A percentile compares a stretch with the other conserved stretches of the same genome.
These are phyloP conservation scores for Apiotrichum gamsii DNA, from an alignment of 1,284 basidiomycete genomes.

Conservation along the genomic window DNA sequence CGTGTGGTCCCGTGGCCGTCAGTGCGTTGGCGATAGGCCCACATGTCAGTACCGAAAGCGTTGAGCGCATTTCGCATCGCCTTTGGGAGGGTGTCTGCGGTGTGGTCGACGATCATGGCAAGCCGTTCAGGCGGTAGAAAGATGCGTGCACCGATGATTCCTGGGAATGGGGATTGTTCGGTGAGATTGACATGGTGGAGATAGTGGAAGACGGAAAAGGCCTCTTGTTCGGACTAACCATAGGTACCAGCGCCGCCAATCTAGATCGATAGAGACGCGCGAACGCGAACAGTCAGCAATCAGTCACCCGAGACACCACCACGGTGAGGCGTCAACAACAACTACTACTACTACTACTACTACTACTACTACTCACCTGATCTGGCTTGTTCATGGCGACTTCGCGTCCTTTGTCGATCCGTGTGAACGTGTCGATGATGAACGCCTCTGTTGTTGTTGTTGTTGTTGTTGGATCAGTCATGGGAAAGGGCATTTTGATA, in stretches of 20 bases:
- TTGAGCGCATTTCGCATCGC: conserved; percentile 23
- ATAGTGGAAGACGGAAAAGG: no score
- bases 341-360: no score
- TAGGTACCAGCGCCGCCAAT: conserved; percentile 45
- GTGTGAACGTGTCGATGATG: conserved; percentile 43
- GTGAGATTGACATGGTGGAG: conserved; percentile 5
- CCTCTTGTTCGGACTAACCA: no score
- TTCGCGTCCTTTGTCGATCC: conserved; percentile 32
- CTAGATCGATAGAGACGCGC: conserved; percentile 12
- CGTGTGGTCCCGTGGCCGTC: conserved; percentile 35
- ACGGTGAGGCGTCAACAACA: no score
- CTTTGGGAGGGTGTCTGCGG: conserved; percentile 23
- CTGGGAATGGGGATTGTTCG: conserved; percentile 11
- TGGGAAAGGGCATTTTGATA: no score
- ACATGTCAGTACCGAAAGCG: conserved; percentile 37
- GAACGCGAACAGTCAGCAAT: no score
- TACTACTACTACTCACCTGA: conserved; percentile 30
- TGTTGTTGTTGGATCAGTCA: no score
- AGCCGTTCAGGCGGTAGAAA: conserved; percentile 33
- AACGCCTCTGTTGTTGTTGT: conserved; percentile 40
- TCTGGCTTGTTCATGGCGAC: conserved; percentile 27
- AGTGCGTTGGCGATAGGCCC: conserved; percentile 24
- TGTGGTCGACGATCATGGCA: conserved; percentile 40
- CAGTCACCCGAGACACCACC: no score
- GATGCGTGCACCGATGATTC: conserved; percentile 39